Evolutionary conservation across 2,329 filamentous ascomycete species (phyloP), one percentile per base, ranked within the genome.

Genomic region (Alternaria angustiovoidea): DNA sequence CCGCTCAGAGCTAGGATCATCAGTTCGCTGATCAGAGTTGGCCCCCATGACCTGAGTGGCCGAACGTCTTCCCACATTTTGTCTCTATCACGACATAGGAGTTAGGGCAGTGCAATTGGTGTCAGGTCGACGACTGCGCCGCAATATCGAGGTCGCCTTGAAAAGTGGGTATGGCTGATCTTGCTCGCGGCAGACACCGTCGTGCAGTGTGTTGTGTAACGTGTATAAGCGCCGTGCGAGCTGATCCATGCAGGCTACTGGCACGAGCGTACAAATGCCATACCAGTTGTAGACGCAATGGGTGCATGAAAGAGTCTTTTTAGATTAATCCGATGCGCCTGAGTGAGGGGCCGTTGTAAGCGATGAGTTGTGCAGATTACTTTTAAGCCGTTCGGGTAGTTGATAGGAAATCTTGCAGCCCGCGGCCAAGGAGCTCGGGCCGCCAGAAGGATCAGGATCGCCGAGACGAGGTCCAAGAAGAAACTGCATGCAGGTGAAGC

Each of bases 1-100:
- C 52, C 46, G 38, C 52, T 42, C 38, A 47, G 42, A 63, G 63
- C 63, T 63, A 56, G 61, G 63, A 58, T 61, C 63, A 65, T 42
- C 46, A 54, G 63, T 65, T 65, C 54, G 54, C 43, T 49, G 54
- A 59, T 54, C 59, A 54, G 36, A 54, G 49, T 43, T 41, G 59
- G 49, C 38, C 38, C 54, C 30, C 22, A 46, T 42, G 16, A 38
- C 44, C 26, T 61, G 55, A 61, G 49, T 61, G 59, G 55, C 54
- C 38, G 7, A 24, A 30, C 28, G 28, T 54, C 32, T 26, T 34
- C 48, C 36, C n/a, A 26, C 30, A 22, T 32, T 12, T 18, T 12
- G 20, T 30, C 43, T n/a, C 12, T 18, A 41, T 43, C 5, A 39
- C 34, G 43, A 54, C 43, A 38, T 46, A 44, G 32, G 12, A 2